Percentiles rank a stretch among this genome's conserved stretches.
Evolutionary conservation across 2,329 filamentous ascomycete genomes (phyloP).

Genomic region (Chrysoporthe cubensis): DNA sequence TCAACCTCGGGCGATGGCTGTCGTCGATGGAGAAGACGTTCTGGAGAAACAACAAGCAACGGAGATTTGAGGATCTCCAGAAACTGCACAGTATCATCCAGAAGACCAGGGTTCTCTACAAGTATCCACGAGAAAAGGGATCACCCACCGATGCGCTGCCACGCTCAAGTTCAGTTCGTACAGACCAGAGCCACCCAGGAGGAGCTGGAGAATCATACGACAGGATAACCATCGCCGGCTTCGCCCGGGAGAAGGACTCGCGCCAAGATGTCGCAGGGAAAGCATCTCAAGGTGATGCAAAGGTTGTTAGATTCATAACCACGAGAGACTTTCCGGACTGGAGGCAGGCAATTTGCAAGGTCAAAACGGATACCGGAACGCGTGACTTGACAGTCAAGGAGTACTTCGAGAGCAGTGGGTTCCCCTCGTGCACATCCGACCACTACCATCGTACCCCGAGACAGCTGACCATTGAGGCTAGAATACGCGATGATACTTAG

Average conservation of each 20-base stretch:
- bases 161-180: constrained; percentile 30
- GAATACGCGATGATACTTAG: neutral
- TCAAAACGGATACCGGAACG: neutral
- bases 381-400: neutral
- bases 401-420: neutral
- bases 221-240: neutral
- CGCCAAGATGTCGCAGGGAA: constrained; percentile 20
- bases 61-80: constrained; percentile 31
- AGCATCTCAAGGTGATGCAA: constrained; percentile 22
- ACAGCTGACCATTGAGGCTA: neutral
- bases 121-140: constrained; percentile 33
- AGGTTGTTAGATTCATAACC: no score
- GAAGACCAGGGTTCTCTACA: constrained; percentile 43
- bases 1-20: constrained; percentile 35
- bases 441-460: neutral
- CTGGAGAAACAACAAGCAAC: constrained; percentile 37
- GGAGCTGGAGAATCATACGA: neutral
- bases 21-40: constrained; percentile 14
- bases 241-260: constrained; percentile 9
- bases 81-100: constrained; percentile 43
- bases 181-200: constrained; percentile 1
- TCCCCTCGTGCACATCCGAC: neutral
- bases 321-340: neutral
- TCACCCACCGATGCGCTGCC: neutral
- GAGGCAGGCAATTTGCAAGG: neutral